Base-by-base conservation (phyloP, 805 yeast genomes). In the Candida saitoana region DNA sequence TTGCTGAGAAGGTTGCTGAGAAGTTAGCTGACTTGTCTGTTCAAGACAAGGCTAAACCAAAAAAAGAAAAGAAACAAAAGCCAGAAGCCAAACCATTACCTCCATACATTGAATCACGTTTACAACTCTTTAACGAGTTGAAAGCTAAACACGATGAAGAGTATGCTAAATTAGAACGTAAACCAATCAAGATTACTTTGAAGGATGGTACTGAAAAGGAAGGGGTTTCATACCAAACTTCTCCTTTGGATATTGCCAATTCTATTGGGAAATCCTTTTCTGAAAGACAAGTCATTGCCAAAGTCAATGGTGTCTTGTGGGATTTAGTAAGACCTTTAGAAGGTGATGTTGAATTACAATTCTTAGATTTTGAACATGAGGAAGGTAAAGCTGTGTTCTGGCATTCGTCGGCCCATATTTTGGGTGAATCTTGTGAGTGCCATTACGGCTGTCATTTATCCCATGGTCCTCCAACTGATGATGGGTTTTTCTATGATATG, bases 361-460 rank as follows among this genome's bases (percentile, higher is more conserved):
- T 89, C 57, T 78, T 88, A 60, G 97, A 90, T 61, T 93, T 93
- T 57, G 95, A 88, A 31, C 75, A 87, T 47, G 86, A 86, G n/a
- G 97, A 90, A 59, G 99, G 98, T 66, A 87, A 84, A 63, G 80
- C 82, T 50, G 98, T 91, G 27, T 93, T 93, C 71, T 93, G 99
- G 99, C 99, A 93, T 66, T 93, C 99, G 2, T 85, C 96, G 51
- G 99, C 99, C 40, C 99, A 93, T 69, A 91, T 93, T 42, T 73
- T 93, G 55, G 99, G 99, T 69, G 99, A 93, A 73, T 91, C 97
- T 38, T 86, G 96, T 73, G 99, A 93, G 71, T 84, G 96, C 65
- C 93, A 88, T 65, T 74, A 84, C 63, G 98, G 97, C 52, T 95
- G 96, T 50, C 96, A 91, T 63, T 80, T 93, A 51, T 69, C 74